Evolutionary conservation across 164 flowering plant species (phyloP).

Genomic region (Aristolochia contorta): DNA sequence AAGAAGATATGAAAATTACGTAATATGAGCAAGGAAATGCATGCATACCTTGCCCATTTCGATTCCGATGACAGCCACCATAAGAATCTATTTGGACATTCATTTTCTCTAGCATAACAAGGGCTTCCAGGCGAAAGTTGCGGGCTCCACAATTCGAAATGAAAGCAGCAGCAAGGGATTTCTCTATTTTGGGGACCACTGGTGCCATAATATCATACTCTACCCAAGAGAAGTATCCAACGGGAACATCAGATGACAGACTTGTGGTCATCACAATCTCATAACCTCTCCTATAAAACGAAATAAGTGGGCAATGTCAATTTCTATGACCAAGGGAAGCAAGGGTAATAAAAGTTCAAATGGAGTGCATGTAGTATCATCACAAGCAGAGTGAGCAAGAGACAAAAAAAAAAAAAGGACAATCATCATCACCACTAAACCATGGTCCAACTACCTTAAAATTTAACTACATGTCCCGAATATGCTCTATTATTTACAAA

Average conservation of each 20-base stretch:
- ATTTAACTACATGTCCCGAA: too few species aligned
- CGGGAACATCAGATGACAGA: constrained; percentile 99
- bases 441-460: too few species aligned
- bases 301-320: constrained; percentile 1
- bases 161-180: constrained; percentile 89
- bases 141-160: constrained; percentile 93
- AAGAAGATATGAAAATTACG: too few species aligned
- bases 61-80: constrained; percentile 88
- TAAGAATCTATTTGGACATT: constrained; percentile 79
- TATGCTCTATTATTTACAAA: too few species aligned
- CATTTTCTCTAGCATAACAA: constrained; percentile 54
- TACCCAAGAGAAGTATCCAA: constrained; percentile 98
- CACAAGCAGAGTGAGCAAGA: too few species aligned
- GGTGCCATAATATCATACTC: constrained; percentile 99
- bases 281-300: constrained; percentile 58
- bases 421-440: too few species aligned
- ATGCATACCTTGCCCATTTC: constrained; percentile 63
- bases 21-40: background rate
- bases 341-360: background rate
- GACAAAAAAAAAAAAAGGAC: too few species aligned
- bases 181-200: constrained; percentile 73
- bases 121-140: constrained; percentile 87
- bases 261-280: constrained; percentile 85
- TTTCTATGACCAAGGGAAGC: background rate
- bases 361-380: too few species aligned